Evolutionary conservation across 306 rosid species (phyloP), one percentile per base, ranked within the genome.

Genomic region (Prosopis cineraria): DNA sequence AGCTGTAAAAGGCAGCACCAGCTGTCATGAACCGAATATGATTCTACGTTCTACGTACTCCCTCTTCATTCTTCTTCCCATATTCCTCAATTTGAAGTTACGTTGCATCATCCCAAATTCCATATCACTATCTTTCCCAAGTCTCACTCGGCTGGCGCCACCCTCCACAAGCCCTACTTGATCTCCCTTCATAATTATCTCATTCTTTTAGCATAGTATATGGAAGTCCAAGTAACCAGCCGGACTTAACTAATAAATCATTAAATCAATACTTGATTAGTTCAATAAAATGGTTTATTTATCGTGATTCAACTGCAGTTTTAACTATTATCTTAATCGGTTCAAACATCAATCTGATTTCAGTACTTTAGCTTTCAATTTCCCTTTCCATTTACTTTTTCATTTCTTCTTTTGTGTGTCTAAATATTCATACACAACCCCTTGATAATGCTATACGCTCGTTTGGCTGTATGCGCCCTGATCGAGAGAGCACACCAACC

Each of bases 1-100:
- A 64, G 69, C 69, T 64, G 69, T n/a, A 4, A 50, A 53, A n/a
- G 69, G 7, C 69, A 64, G 11, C 12, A 33, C 43, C 24, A 62
- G 14, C 62, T 55, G 62, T 55, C 30, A 10, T 0, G 56, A 22
- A 53, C 60, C 62, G 36, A 58, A 58, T 58, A 11, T 4, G 36
- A 24, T 58, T 27, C 65, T 58, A 25, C 8, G 8, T 59, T 59
- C 66, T 12, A 5, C 19, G 9, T 12, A 13, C 14, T 4, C 17
- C 5, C 17, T 27, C 36, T 4, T 11, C 6, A 13, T 56, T 12
- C 34, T 58, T 27, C 36, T 9, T 22, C 8, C 40, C 20, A n/a
- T 52, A 20, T 29, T 29, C 65, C 34, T 13, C 65, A 27, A 12
- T 10, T 1, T 29, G 31, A 27, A 58, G 64, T 27, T 48, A 48